Evolutionary conservation across 495 filamentous ascomycete genomes (phyloP).

Genomic region (Daldinia decipiens): DNA sequence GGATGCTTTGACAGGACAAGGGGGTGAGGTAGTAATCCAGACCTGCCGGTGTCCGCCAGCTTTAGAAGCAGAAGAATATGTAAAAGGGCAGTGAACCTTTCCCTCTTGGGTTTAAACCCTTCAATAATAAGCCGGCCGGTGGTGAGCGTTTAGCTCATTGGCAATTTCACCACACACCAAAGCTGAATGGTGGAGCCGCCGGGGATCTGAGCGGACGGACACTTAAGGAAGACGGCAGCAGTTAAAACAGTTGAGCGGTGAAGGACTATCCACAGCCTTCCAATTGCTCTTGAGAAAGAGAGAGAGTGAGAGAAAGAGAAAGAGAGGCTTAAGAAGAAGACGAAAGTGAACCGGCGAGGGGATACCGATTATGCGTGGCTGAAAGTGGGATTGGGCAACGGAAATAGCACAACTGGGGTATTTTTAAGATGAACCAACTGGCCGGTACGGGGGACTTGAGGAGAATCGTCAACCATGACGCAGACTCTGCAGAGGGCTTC

Average conservation of each 20-base stretch:
- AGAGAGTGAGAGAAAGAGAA: not conserved
- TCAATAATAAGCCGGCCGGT: constrained; percentile 45
- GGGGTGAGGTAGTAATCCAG: constrained; percentile 27
- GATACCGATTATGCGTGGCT: constrained; percentile 25
- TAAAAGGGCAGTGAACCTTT: constrained; percentile 41
- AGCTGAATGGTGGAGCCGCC: constrained; percentile 47
- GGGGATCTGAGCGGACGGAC: constrained; percentile 46
- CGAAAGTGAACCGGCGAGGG: constrained; percentile 34
- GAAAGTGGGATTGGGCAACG: constrained; percentile 40
- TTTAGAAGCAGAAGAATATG: constrained; percentile 34
- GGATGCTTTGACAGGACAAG: constrained; percentile 37
- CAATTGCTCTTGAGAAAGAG: not conserved
- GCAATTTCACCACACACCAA: constrained; percentile 47
- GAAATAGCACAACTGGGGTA: constrained; percentile 47
- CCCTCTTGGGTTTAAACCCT: constrained; percentile 39
- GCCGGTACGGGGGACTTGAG: constrained; percentile 40
- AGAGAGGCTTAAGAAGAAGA: constrained; percentile 26
- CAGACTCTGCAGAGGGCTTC: constrained; percentile 44
- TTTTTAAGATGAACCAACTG: constrained; percentile 43
- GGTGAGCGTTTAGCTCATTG: constrained; percentile 41
- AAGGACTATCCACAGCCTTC: constrained; percentile 47
- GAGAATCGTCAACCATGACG: constrained; percentile 46
- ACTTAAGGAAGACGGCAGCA: constrained; percentile 27
- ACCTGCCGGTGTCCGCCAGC: constrained; percentile 37
- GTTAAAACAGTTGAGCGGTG: constrained; percentile 47